Base-by-base conservation (phyloP, 805 yeast species). In the Yarrowia sp. region DNA sequence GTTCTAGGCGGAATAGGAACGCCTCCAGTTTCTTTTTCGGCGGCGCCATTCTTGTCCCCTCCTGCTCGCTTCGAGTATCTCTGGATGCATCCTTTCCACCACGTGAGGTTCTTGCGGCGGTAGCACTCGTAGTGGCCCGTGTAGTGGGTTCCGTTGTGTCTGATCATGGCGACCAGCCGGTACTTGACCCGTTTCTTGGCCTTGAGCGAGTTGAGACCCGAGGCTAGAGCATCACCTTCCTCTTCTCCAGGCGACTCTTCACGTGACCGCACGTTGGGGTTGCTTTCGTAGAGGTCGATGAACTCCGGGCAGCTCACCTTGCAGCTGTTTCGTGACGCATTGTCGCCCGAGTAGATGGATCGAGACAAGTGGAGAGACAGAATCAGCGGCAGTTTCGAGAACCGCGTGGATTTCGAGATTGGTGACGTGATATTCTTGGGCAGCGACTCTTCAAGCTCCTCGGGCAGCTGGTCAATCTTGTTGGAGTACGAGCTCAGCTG, bases 91-190 rank as follows among this genome's bases (percentile, higher is more conserved):
- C 67, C 67, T 40, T 63, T 63, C 78, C 78, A 75, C 70, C 72
- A 74, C 9, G 50, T 67, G 42, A 73, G 70, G 68, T 77, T 75
- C 75, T 92, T 93, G 59, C 86, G 87, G 71, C 90, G 87, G 76
- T 86, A 91, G 73, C 97, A 91, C 74, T 93, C 97, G 76, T 92
- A 93, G 75, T 93, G 98, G 0, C 98, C 98, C 53, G 87, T 85
- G 22, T 87, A 84, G 77, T 93, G 98, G 1, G 94, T 87, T 0
- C 99, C 99, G 56, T 88, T 86, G 76, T 95, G 98, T 72, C 92
- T 84, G 19, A 95, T 87, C 71, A 91, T 80, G 0, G 97, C 89
- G 71, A 83, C 85, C 45, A 95, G 81, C 70, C 81, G 80, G 76
- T 91, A 92, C 49, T 79, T 82, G 70, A 79, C 78, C 15, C 68